phyloP scores from a whole-genome alignment of 805 yeast genomes.

The Clavispora santaluciae region DNA sequence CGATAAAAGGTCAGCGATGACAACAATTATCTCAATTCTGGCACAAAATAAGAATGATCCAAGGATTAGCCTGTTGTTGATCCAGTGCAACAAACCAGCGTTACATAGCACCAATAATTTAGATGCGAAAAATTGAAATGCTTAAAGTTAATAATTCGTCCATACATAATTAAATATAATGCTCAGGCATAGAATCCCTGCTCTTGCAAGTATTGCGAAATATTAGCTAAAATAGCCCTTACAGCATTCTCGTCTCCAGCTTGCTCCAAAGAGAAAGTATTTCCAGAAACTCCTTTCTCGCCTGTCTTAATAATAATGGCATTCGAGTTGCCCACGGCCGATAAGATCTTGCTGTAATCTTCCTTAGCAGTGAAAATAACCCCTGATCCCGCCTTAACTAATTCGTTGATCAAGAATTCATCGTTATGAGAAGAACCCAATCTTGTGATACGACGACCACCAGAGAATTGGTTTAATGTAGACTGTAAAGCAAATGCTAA shows the following conservation, averaged over 20 bases:
- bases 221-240: constrained; percentile 57
- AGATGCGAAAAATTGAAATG: too few species aligned
- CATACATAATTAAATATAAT: background rate
- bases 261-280: constrained; percentile 11
- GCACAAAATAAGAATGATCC: too few species aligned
- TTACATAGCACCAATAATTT: too few species aligned
- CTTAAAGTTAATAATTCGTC: too few species aligned
- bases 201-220: constrained; percentile 67
- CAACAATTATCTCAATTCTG: too few species aligned
- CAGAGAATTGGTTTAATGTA: constrained; percentile 82
- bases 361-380: constrained; percentile 55
- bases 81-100: too few species aligned
- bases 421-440: constrained; percentile 39
- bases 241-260: constrained; percentile 17
- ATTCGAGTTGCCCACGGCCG: constrained; percentile 44
- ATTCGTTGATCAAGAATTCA: constrained; percentile 65
- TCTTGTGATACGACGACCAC: constrained; percentile 73
- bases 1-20: too few species aligned
- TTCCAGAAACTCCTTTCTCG: constrained; percentile 11
- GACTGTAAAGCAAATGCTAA: constrained; percentile 82
- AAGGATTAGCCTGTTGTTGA: too few species aligned
- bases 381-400: constrained; percentile 88
- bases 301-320: constrained; percentile 40
- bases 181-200: constrained; percentile 63
- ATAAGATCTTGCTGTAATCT: constrained; percentile 40